These are phyloP conservation scores for Cryptococcus sp. DNA, from an alignment of 1,284 basidiomycete genomes.

Conservation along the genomic window DNA sequence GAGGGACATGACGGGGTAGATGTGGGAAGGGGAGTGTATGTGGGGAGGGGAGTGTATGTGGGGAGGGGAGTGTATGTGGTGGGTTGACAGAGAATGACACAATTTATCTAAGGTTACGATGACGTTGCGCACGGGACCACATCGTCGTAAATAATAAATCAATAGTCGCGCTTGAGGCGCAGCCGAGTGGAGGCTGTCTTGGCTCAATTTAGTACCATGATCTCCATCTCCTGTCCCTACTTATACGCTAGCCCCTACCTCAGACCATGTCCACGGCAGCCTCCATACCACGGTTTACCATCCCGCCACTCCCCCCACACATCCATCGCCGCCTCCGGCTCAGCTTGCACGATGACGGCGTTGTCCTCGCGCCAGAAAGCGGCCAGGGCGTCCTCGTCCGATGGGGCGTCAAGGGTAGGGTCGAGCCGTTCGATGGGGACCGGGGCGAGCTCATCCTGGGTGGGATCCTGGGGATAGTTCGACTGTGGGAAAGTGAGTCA, in stretches of 20 bases:
- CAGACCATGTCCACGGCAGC: conserved; percentile 5
- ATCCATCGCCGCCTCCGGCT: conserved; percentile 42
- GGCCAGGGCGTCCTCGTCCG: conserved; percentile 28
- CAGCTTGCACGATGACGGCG: conserved; percentile 26
- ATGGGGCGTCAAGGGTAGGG: conserved; percentile 43
- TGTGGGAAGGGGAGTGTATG: background rate
- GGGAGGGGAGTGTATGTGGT: background rate
- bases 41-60: background rate
- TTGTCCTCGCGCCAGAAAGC: conserved; percentile 28
- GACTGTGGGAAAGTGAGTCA: conserved; percentile 48
- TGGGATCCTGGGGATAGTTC: conserved; percentile 45
- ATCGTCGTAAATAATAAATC: too few species aligned
- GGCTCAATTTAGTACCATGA: background rate
- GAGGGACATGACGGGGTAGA: background rate
- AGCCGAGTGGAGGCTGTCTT: conserved; percentile 9
- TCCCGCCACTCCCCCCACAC: conserved; percentile 43
- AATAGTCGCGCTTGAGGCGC: background rate
- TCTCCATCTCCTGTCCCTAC: background rate
- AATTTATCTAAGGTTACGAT: too few species aligned
- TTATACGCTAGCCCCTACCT: background rate
- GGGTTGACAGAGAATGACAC: too few species aligned
- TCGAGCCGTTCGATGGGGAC: conserved; percentile 23
- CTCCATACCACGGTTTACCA: conserved; percentile 36
- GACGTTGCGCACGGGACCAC: background rate
- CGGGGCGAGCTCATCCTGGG: conserved; percentile 36